These are phyloP conservation scores for Pyrenula massariospora DNA, from an alignment of 495 filamentous ascomycete genomes.

Conservation along the genomic window DNA sequence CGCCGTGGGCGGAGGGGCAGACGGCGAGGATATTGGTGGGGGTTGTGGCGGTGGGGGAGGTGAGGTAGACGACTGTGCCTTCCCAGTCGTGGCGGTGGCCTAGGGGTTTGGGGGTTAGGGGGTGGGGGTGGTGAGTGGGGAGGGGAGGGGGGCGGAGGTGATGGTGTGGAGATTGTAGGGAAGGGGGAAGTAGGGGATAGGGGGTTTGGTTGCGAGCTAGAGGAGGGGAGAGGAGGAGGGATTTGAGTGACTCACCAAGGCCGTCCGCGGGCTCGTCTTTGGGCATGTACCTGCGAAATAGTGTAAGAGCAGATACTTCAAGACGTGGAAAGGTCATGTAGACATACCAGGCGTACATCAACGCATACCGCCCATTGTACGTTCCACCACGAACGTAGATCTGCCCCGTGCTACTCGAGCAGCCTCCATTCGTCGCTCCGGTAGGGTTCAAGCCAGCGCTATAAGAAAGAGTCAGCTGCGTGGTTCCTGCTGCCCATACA, in stretches of 20 bases:
- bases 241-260: constrained; percentile 8
- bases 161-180: too few species aligned
- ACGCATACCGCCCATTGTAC: constrained; percentile 24
- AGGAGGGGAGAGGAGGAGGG: too few species aligned
- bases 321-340: neutral
- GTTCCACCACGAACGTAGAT: constrained; percentile 31
- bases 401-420: constrained; percentile 33
- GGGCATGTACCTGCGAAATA: constrained; percentile 22
- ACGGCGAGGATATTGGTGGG: constrained; percentile 35
- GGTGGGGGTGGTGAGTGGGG: too few species aligned
- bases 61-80: constrained; percentile 36
- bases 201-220: too few species aligned
- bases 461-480: neutral
- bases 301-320: neutral
- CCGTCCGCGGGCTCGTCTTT: constrained; percentile 30
- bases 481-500: neutral
- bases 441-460: constrained; percentile 28
- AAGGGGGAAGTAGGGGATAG: too few species aligned
- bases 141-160: too few species aligned
- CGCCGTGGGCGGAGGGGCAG: constrained; percentile 38
- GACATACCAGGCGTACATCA: constrained; percentile 38
- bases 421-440: constrained; percentile 25
- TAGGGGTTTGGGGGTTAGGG: too few species aligned
- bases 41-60: constrained; percentile 16
- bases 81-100: constrained; percentile 43